phyloP scores from a whole-genome alignment of 257 asterid species.

The Lycium barbarum region DNA sequence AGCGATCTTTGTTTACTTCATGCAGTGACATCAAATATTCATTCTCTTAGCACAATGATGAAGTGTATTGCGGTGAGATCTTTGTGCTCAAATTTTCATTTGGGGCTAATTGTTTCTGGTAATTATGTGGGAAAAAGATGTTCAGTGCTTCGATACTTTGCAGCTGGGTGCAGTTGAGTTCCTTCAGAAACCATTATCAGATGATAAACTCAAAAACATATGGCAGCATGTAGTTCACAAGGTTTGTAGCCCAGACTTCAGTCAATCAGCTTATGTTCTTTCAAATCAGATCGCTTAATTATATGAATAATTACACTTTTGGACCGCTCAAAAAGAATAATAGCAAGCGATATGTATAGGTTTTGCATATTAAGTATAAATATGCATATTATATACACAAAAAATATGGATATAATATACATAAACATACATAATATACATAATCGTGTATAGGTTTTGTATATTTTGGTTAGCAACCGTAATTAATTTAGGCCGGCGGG shows the following conservation, averaged over 20 bases:
- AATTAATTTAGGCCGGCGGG: too few relatives aligned
- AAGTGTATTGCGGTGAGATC: slow-evolving; percentile 60
- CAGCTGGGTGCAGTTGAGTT: slow-evolving; percentile 69
- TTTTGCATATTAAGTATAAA: too few relatives aligned
- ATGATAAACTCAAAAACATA: slow-evolving; percentile 55
- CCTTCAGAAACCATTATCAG: slow-evolving; percentile 57
- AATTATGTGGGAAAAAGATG: neutral
- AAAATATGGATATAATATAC: too few relatives aligned
- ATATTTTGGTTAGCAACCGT: too few relatives aligned
- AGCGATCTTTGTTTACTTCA: neutral
- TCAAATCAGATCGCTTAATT: neutral
- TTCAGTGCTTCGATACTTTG: neutral
- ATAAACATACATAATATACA: too few relatives aligned
- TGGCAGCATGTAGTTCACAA: slow-evolving; percentile 65
- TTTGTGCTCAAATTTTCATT: slow-evolving; percentile 22
- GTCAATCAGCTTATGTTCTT: slow-evolving; percentile 3
- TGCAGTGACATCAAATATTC: slow-evolving; percentile 53
- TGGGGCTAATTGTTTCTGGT: neutral
- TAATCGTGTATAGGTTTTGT: too few relatives aligned
- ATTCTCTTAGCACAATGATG: slow-evolving; percentile 57
- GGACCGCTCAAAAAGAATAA: too few relatives aligned
- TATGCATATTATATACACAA: too few relatives aligned
- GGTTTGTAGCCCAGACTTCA: slow-evolving; percentile 36
- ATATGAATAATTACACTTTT: neutral
- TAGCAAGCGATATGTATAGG: too few relatives aligned